Conservation (phyloP, 768 basidiomycete species). For the Omphalotus guepiniiformis region DNA sequence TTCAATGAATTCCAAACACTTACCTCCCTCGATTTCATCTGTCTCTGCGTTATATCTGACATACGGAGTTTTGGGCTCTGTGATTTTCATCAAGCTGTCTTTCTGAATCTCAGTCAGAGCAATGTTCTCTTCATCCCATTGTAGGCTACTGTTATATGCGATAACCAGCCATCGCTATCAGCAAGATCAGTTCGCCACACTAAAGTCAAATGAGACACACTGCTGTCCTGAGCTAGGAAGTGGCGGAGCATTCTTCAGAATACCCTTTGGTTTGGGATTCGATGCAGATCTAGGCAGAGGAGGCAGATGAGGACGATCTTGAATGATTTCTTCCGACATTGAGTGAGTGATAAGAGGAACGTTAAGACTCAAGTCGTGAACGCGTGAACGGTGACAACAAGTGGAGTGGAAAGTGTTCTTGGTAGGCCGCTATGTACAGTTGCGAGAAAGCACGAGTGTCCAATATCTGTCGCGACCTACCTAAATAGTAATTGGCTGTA, state of each 20-base stretch:
- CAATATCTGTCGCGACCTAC: not conserved
- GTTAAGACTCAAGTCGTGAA: not conserved
- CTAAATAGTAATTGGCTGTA: not conserved
- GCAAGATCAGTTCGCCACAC: too few species aligned
- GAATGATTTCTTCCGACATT: conserved; percentile 28
- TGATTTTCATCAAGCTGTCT: conserved; percentile 97
- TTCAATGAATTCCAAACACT: conserved; percentile 15
- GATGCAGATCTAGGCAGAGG: conserved; percentile 61
- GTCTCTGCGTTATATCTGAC: conserved; percentile 87
- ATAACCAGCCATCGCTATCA: conserved; percentile 3
- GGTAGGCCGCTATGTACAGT: not conserved
- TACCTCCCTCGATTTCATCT: conserved; percentile 84
- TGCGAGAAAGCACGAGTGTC: not conserved
- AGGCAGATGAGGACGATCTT: conserved; percentile 41
- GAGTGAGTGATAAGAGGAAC: not conserved
- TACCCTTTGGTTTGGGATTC: conserved; percentile 78
- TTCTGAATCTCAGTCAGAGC: conserved; percentile 91
- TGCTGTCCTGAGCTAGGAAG: conserved; percentile 39
- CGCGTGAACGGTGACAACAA: not conserved
- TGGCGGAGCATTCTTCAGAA: conserved; percentile 77
- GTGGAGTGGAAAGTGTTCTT: not conserved
- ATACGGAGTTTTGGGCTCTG: conserved; percentile 95
- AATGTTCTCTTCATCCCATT: conserved; percentile 95
- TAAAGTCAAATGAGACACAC: conserved; percentile 31
- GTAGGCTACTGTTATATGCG: conserved; percentile 50